Conservation (phyloP, 768 basidiomycete genomes). For the Termitomyces sp. region DNA sequence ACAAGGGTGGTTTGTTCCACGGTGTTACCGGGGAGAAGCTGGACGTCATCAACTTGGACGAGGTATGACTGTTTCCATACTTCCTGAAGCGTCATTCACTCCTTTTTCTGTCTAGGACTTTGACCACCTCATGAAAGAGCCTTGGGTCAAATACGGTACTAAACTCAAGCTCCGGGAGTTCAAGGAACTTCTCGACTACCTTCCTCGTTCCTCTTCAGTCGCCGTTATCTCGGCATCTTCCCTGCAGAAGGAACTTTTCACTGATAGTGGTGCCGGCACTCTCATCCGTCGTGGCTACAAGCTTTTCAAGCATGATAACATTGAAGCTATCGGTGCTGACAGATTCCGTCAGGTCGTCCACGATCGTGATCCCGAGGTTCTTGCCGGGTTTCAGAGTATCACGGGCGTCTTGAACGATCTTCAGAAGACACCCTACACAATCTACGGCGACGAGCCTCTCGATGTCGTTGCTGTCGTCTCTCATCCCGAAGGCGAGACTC, state of each 20-base stretch:
- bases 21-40: constrained; percentile 96
- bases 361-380: constrained; percentile 92
- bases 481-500: constrained; percentile 83
- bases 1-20: constrained; percentile 97
- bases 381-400: constrained; percentile 78
- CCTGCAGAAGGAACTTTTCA: constrained; percentile 98
- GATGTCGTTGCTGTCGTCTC: constrained; percentile 94
- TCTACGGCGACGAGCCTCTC: constrained; percentile 98
- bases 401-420: constrained; percentile 83
- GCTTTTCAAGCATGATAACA: constrained; percentile 82
- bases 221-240: constrained; percentile 93
- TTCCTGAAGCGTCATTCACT: not conserved
- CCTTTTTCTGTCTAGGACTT: constrained; percentile 64
- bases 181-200: constrained; percentile 97
- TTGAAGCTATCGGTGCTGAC: constrained; percentile 88
- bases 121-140: constrained; percentile 92
- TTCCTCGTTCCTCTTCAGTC: constrained; percentile 96
- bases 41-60: constrained; percentile 95
- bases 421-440: constrained; percentile 81
- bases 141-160: constrained; percentile 99
- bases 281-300: constrained; percentile 98
- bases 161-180: constrained; percentile 99
- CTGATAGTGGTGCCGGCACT: constrained; percentile 95
- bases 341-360: constrained; percentile 92
- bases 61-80: constrained; percentile 44